A percentile compares a stretch with the other conserved stretches of the same genome.
Conservation (phyloP, 768 basidiomycete genomes). For the Galerina sulciceps region DNA sequence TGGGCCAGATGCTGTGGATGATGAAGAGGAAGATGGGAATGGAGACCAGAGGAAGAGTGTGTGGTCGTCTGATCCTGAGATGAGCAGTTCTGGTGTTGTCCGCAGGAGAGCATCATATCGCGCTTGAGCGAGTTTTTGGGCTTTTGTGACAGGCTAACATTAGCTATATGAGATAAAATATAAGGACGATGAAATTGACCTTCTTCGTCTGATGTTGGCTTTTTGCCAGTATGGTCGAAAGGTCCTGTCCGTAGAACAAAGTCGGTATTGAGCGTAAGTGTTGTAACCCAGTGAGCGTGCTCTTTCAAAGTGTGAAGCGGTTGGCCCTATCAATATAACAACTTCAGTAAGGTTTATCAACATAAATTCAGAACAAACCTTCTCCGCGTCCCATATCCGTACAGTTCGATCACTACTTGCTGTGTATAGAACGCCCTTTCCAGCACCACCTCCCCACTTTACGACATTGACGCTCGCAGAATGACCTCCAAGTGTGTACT, state of each 20-base stretch:
- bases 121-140: conserved; percentile 72
- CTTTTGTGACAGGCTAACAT: conserved; percentile 38
- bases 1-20: conserved; percentile 10
- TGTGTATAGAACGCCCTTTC: conserved; percentile 84
- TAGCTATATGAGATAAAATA: neutral
- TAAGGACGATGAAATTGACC: conserved; percentile 45
- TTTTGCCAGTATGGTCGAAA: conserved; percentile 86
- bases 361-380: conserved; percentile 42
- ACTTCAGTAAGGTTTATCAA: neutral
- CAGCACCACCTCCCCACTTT: conserved; percentile 91
- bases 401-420: conserved; percentile 95
- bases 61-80: conserved; percentile 97
- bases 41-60: conserved; percentile 96
- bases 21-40: conserved; percentile 53
- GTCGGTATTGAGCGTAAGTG: conserved; percentile 93
- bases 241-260: conserved; percentile 94
- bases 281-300: conserved; percentile 99
- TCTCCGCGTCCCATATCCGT: conserved; percentile 88
- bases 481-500: conserved; percentile 91
- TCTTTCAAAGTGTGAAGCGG: conserved; percentile 86
- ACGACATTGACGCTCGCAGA: conserved; percentile 94
- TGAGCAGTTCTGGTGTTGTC: conserved; percentile 77
- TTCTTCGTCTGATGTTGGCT: conserved; percentile 80
- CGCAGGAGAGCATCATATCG: conserved; percentile 77
- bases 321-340: conserved; percentile 60